A percentile compares a stretch with the other conserved stretches of the same genome.
Conservation (phyloP, 2,329 filamentous ascomycete species). For the Myriosclerotinia scirpicola region DNA sequence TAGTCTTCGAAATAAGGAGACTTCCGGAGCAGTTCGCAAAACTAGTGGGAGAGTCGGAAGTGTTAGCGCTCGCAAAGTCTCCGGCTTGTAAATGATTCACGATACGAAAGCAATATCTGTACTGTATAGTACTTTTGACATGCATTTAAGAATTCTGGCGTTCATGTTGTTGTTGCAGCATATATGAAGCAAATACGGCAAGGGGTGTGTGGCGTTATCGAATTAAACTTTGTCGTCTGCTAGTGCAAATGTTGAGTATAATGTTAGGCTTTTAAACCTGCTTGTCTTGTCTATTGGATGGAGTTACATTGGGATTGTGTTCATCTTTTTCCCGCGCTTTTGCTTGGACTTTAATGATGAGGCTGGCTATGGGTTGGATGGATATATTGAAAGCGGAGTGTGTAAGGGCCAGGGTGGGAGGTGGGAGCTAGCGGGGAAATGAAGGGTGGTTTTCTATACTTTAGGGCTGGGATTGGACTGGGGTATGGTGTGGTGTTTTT, state of each 20-base stretch:
- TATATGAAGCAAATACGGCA: slow-evolving; percentile 21
- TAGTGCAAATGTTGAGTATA: slow-evolving; percentile 24
- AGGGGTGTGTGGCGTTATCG: slow-evolving; percentile 21
- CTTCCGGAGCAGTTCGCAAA: slow-evolving; percentile 58
- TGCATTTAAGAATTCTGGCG: slow-evolving; percentile 24
- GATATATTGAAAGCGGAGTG: slow-evolving; percentile 18
- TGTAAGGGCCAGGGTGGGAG: slow-evolving; percentile 3
- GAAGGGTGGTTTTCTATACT: slow-evolving; percentile 15
- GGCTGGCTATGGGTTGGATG: slow-evolving; percentile 12
- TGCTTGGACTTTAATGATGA: slow-evolving; percentile 19
- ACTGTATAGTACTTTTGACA: slow-evolving; percentile 34
- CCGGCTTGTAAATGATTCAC: slow-evolving; percentile 35
- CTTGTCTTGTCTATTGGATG: slow-evolving; percentile 19
- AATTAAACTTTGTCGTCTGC: slow-evolving; percentile 18
- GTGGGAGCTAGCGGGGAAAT: slow-evolving; percentile 12
- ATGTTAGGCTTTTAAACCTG: slow-evolving; percentile 13
- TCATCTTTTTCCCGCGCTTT: slow-evolving; percentile 8
- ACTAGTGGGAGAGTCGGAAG: slow-evolving; percentile 66
- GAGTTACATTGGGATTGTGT: slow-evolving; percentile 10
- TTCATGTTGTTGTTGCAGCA: slow-evolving; percentile 20
- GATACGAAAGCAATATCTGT: slow-evolving; percentile 30
- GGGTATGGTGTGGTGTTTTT: slow-evolving; percentile 7
- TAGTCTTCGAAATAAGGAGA: slow-evolving; percentile 51
- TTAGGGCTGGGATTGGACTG: background rate
- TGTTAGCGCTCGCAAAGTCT: slow-evolving; percentile 45